Evolutionary conservation across 352 stramenopile genomes (phyloP).

Genomic region (Phytophthora uliginosa): DNA sequence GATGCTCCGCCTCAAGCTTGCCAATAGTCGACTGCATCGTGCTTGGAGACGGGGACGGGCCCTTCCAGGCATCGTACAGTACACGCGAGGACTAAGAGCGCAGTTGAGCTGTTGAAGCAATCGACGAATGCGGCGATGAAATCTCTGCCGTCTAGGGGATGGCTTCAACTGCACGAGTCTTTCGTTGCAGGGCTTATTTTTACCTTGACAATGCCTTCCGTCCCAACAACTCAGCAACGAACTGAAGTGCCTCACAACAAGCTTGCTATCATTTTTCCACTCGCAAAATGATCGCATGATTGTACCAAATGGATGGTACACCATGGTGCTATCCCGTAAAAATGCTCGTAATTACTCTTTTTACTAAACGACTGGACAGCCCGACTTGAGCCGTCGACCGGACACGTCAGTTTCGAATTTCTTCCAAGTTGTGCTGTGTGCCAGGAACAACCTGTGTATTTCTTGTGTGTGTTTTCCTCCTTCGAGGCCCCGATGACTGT

Average conservation of each 20-base stretch:
- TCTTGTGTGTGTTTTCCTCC: not conserved
- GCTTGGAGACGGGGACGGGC: conserved; percentile 2
- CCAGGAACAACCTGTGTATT: not conserved
- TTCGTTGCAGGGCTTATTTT: not conserved
- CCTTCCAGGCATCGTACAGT: too few species aligned
- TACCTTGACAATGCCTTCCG: too few species aligned
- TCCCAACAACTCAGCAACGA: too few species aligned
- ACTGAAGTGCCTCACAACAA: too few species aligned
- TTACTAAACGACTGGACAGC: conserved; percentile 8
- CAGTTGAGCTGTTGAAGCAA: conserved; percentile 10
- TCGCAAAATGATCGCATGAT: not conserved
- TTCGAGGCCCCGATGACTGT: conserved; percentile 38
- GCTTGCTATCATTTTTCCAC: too few species aligned
- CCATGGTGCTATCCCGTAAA: not conserved
- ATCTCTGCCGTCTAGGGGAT: conserved; percentile 5
- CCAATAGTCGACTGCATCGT: conserved; percentile 9
- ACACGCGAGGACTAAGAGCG: not conserved
- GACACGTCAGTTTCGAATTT: conserved; percentile 5
- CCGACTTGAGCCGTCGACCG: not conserved
- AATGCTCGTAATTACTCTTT: conserved; percentile 1
- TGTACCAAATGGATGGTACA: not conserved
- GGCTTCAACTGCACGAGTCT: conserved; percentile 15
- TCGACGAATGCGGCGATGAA: conserved; percentile 5
- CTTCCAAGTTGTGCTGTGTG: not conserved
- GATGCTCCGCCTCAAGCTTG: not conserved